These are phyloP conservation scores for Raphanus raphanistrum DNA, from an alignment of 345 rosid species.

Conservation along the genomic window DNA sequence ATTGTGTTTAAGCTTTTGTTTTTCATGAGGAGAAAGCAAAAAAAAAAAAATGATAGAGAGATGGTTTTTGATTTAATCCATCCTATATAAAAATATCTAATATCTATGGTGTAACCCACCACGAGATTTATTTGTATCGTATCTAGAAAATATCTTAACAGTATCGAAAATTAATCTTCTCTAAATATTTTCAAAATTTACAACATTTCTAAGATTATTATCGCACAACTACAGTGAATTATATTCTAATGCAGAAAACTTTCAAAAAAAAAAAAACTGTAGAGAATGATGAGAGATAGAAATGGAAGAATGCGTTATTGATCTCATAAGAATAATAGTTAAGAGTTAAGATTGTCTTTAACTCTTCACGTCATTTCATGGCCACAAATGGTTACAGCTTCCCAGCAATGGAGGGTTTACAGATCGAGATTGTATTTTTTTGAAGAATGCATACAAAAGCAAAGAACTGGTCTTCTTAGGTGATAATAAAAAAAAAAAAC, in stretches of 20 bases:
- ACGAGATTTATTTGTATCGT: not conserved
- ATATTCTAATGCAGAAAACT: not conserved
- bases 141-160: not conserved
- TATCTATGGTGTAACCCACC: not conserved
- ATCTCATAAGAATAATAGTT: too few relatives aligned
- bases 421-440: not conserved
- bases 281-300: too few relatives aligned
- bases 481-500: slow-evolving; percentile 15
- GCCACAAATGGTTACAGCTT: not conserved
- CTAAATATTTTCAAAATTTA: too few relatives aligned
- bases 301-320: too few relatives aligned
- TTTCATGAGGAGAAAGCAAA: not conserved
- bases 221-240: not conserved
- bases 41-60: not conserved
- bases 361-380: too few relatives aligned
- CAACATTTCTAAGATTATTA: not conserved
- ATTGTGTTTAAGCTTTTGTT: not conserved
- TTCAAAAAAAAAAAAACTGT: too few relatives aligned
- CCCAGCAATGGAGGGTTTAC: not conserved
- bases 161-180: not conserved
- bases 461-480: slow-evolving; percentile 13
- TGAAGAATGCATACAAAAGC: not conserved
- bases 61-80: not conserved
- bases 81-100: not conserved
- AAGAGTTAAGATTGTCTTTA: too few relatives aligned